Evolutionary conservation across 2,329 filamentous ascomycete genomes (phyloP).

Genomic region (Nothomitra cinnamomea): DNA sequence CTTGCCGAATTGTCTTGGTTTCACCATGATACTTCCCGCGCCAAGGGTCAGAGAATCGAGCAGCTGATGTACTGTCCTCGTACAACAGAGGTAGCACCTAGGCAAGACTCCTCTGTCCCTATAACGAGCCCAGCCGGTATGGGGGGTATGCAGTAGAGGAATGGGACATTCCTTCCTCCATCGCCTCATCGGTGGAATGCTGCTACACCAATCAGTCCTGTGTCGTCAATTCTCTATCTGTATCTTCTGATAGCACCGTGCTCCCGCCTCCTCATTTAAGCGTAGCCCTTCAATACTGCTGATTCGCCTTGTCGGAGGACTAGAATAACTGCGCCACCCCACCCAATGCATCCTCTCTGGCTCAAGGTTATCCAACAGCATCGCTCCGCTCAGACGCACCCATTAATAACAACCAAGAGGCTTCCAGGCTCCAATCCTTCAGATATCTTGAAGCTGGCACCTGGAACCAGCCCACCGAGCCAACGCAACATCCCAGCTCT

Average conservation of each 20-base stretch:
- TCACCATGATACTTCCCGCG: neutral
- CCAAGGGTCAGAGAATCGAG: neutral
- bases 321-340: neutral
- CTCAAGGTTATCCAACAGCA: neutral
- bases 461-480: no score
- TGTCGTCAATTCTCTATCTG: neutral
- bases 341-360: constrained; percentile 1
- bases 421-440: no score
- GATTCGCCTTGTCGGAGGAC: neutral
- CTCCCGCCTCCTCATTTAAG: neutral
- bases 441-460: no score
- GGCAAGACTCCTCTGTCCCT: neutral
- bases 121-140: neutral
- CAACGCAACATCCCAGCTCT: constrained; percentile 1
- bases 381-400: no score
- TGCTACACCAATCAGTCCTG: neutral
- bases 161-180: neutral
- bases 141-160: neutral
- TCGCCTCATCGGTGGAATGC: neutral
- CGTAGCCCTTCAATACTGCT: neutral
- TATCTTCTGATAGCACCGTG: neutral
- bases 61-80: neutral
- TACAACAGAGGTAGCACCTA: neutral
- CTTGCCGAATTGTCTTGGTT: neutral
- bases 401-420: no score